phyloP scores from a whole-genome alignment of 2,329 filamentous ascomycete genomes.

The Cephalotrichum gorgonifer region DNA sequence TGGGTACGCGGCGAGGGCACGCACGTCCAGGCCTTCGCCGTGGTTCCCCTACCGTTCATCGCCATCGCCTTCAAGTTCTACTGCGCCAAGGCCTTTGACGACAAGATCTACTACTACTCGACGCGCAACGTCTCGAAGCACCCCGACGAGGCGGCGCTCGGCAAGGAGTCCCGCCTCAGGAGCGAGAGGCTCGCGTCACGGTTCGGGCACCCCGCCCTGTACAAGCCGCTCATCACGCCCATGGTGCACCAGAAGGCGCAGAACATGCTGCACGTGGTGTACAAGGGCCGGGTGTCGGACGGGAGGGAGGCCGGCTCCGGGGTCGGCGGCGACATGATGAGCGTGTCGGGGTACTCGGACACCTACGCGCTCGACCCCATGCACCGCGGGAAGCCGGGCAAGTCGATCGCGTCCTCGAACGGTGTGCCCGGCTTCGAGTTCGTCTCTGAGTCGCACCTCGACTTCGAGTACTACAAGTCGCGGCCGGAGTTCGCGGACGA shows the following conservation, averaged over 20 bases:
- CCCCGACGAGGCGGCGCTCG: conserved; percentile 28
- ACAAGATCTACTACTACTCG: conserved; percentile 71
- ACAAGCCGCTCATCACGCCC: conserved; percentile 79
- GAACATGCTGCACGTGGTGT: conserved; percentile 75
- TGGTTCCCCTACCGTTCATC: conserved; percentile 67
- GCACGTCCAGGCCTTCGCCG: conserved; percentile 51
- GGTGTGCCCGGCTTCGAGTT: conserved; percentile 71
- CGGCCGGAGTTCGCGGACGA: conserved; percentile 79
- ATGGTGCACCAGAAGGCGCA: conserved; percentile 93
- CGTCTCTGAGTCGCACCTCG: conserved; percentile 74
- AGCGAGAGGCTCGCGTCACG: conserved; percentile 63
- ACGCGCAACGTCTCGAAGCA: conserved; percentile 45
- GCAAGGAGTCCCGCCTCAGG: conserved; percentile 42
- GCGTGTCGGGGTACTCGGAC: conserved; percentile 68
- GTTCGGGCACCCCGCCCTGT: conserved; percentile 86
- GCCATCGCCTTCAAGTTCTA: conserved; percentile 80
- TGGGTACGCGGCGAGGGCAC: conserved; percentile 56
- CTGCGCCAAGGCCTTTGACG: conserved; percentile 66
- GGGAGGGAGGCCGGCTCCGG: conserved; percentile 48
- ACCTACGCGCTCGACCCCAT: conserved; percentile 75
- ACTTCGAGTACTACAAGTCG: conserved; percentile 89
- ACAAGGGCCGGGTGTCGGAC: conserved; percentile 67
- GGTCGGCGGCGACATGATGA: conserved; percentile 39
- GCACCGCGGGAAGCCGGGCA: conserved; percentile 42
- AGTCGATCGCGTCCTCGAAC: conserved; percentile 21